Conservation (phyloP, 164 flowering plant species). For the Vitis cinerea region DNA sequence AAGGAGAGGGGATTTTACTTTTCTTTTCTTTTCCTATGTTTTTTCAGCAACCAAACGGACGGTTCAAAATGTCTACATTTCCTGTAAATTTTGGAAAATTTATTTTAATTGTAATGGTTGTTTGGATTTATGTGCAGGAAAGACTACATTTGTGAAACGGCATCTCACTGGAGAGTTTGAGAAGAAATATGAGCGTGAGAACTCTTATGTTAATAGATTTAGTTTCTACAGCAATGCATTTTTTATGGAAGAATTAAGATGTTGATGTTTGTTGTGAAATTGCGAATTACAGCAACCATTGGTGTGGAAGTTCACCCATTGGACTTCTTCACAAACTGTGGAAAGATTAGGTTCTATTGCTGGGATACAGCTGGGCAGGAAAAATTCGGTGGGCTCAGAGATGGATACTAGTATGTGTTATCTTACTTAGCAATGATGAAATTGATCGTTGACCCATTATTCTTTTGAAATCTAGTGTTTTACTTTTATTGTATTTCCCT, state of each 20-base stretch:
- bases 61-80: not conserved
- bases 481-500: no score
- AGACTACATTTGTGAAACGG: conserved; percentile 79
- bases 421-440: no score
- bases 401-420: conserved; percentile 72
- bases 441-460: no score
- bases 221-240: no score
- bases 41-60: no score
- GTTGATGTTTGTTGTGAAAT: not conserved
- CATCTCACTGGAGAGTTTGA: conserved; percentile 90
- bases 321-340: conserved; percentile 80
- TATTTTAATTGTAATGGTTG: not conserved
- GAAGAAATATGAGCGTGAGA: conserved; percentile 86
- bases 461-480: no score
- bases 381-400: conserved; percentile 80
- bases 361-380: conserved; percentile 93
- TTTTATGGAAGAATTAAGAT: no score
- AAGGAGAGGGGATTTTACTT: not conserved
- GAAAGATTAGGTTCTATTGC: conserved; percentile 70
- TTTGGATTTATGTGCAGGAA: conserved; percentile 36
- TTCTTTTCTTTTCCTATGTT: no score
- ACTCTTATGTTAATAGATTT: no score
- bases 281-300: conserved; percentile 54
- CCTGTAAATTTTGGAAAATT: no score
- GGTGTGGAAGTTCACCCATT: conserved; percentile 92